Base-by-base conservation (phyloP, 805 yeast species). In the Saccharomyces paradoxus region DNA sequence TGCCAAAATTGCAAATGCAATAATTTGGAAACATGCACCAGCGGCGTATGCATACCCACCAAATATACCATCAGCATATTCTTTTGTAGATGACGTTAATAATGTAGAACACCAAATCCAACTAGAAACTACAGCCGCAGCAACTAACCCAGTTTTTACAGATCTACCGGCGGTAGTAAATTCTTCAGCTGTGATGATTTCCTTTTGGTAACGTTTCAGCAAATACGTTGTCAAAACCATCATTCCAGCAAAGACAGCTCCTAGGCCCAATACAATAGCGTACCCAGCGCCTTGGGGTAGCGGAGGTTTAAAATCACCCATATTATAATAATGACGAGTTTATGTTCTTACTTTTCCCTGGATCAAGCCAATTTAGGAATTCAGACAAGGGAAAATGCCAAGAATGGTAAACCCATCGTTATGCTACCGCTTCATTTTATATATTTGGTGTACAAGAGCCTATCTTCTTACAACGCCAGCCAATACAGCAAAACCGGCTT, bases 61-160 rank as follows among this genome's bases (percentile, higher is more conserved):
- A 32, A 84, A 73, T 46, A 91, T 80, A 63, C 98, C 98, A 55
- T 82, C 77, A 47, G 74, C 74, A 70, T 87, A 90, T 24, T 88
- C 88, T 68, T 86, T 90, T 22, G 96, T 81, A 0, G 95, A 81
- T 2, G 89, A 82, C 41, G 83, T 83, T 31, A 87, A 74, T 50
- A 87, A 71, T 1, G 95, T 87, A 2, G 89, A 88, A n/a, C 87
- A 87, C 90, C 90, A 85, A 9, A 97, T 89, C 98, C 98, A 91
- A 8, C 92, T 84, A 12, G 92, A 84, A 8, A 90, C 96, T 30
- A 91, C 97, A 7, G 96, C 96, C 7, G 96, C 84, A 4, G 92
- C 84, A 58, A 89, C 85, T 60, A 91, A 75, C 50, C 94, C 94
- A 0, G 92, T 83, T 62, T 86, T 87, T 46, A 91, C 95, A 3